These are phyloP conservation scores for thale cress (Arabidopsis thaliana) DNA, from an alignment of 345 rosid species.

Conservation along the genomic window DNA sequence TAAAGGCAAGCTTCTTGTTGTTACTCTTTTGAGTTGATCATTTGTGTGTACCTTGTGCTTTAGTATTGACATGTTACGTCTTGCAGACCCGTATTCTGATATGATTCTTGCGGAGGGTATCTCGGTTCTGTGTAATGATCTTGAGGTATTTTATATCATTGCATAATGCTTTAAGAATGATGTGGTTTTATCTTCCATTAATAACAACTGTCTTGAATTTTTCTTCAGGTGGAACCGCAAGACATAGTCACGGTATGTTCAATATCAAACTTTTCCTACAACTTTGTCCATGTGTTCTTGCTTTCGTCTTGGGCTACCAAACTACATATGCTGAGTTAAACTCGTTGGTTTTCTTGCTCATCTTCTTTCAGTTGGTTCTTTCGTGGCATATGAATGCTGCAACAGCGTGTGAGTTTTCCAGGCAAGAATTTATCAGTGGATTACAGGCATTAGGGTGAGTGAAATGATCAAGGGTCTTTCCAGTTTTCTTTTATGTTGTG, in stretches of 20 bases:
- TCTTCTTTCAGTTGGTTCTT: slow-evolving; percentile 72
- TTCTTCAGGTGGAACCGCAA: slow-evolving; percentile 94
- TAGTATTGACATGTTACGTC: slow-evolving; percentile 9
- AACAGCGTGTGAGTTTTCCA: slow-evolving; percentile 94
- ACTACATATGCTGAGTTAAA: not conserved
- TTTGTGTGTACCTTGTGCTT: slow-evolving; percentile 11
- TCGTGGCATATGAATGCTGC: slow-evolving; percentile 99
- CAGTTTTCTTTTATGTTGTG: not conserved
- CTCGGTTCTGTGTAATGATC: slow-evolving; percentile 75
- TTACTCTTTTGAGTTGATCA: not conserved
- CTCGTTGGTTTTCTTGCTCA: not conserved
- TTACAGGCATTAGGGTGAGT: slow-evolving; percentile 84
- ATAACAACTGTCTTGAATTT: slow-evolving; percentile 38
- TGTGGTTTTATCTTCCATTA: slow-evolving; percentile 18
- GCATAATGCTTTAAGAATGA: slow-evolving; percentile 16
- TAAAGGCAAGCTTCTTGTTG: slow-evolving; percentile 64
- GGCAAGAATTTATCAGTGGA: slow-evolving; percentile 86
- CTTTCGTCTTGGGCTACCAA: not conserved
- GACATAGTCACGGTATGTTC: slow-evolving; percentile 92
- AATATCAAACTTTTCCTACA: slow-evolving; percentile 19
- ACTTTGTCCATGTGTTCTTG: slow-evolving; percentile 7
- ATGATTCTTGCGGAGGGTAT: slow-evolving; percentile 79
- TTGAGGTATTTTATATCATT: slow-evolving; percentile 58
- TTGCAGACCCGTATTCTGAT: slow-evolving; percentile 68
- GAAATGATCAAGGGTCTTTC: not conserved